Evolutionary conservation across 2,329 filamentous ascomycete species (phyloP), one percentile per base, ranked within the genome.

Genomic region (Fonsecaea pugnacius): DNA sequence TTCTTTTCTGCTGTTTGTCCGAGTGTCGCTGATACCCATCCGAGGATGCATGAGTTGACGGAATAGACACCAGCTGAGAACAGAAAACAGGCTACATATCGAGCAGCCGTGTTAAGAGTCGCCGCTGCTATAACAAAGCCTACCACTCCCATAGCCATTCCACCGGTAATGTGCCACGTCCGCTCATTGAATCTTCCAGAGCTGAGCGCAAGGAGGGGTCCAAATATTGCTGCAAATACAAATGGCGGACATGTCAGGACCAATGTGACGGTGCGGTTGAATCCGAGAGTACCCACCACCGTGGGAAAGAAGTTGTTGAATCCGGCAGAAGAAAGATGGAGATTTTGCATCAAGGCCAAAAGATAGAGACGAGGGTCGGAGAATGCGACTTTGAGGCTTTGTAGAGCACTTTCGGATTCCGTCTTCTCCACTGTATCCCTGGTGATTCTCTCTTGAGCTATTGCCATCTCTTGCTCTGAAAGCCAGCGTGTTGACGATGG

Each of bases 81-180:
- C 35, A 76, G 69, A 58, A 74, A 74, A 50, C 65, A 70, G 5
- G 74, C 69, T 32, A 74, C 64, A 58, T 74, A 75, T 8, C 74
- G 69, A 5, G 71, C 72, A 0, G 71, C 70, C 0, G 70, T 71
- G 73, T n/a, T 74, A 69, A 35, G 85, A 0, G 89, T 91, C 0
- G 72, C 64, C 58, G 71, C 70, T 3, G 73, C 69, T 33, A 70
- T 66, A 16, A 67, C 40, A 48, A 65, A 67, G 30, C 67, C 65
- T 0, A 78, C 77, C 2, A 91, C 79, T 10, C 85, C 85, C 40
- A 91, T 78, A 60, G 80, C 83, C 14, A 91, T 79, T 0, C 89
- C 88, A 1, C 85, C 63, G 0, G 81, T 80, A 64, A 91, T 83
- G 75, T 92, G 90, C 74, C 84, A 85, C 75, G 87, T 91, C 5